Percentiles rank a stretch among this genome's conserved stretches.
Evolutionary conservation across 305 asterid genomes (phyloP).

Genomic region (Coffea humblotiana): DNA sequence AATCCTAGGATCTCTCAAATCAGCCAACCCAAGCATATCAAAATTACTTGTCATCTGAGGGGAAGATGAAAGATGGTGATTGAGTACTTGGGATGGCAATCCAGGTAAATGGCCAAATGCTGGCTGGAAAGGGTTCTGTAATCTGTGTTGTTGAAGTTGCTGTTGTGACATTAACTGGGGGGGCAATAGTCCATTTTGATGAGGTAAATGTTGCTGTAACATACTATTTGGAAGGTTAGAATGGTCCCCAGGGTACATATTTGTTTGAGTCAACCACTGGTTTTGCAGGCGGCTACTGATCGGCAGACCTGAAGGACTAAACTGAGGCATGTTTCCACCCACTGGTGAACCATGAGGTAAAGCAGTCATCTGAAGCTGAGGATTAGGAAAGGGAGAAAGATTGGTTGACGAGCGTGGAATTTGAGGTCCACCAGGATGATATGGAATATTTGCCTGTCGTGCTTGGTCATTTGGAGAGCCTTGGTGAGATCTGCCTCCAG

Average conservation of each 20-base stretch:
- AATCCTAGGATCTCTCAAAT: slow-evolving; percentile 73
- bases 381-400: slow-evolving; percentile 52
- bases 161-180: slow-evolving; percentile 55
- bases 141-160: slow-evolving; percentile 60
- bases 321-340: slow-evolving; percentile 70
- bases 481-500: slow-evolving; percentile 63
- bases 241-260: slow-evolving; percentile 49
- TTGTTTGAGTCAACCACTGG: slow-evolving; percentile 54
- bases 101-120: slow-evolving; percentile 63
- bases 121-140: slow-evolving; percentile 62
- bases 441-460: slow-evolving; percentile 39
- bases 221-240: slow-evolving; percentile 48
- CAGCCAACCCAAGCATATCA: slow-evolving; percentile 63
- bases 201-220: slow-evolving; percentile 54
- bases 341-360: slow-evolving; percentile 53
- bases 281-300: slow-evolving; percentile 54
- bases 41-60: slow-evolving; percentile 58
- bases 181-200: slow-evolving; percentile 61
- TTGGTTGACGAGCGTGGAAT: slow-evolving; percentile 54
- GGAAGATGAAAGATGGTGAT: slow-evolving; percentile 57
- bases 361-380: slow-evolving; percentile 54
- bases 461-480: slow-evolving; percentile 58
- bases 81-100: slow-evolving; percentile 50
- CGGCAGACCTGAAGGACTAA: slow-evolving; percentile 50
- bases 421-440: slow-evolving; percentile 46